A percentile compares a stretch with the other conserved stretches of the same genome.
phyloP scores from a whole-genome alignment of 2,329 filamentous ascomycete genomes.

The Rhinocladiella similis region DNA sequence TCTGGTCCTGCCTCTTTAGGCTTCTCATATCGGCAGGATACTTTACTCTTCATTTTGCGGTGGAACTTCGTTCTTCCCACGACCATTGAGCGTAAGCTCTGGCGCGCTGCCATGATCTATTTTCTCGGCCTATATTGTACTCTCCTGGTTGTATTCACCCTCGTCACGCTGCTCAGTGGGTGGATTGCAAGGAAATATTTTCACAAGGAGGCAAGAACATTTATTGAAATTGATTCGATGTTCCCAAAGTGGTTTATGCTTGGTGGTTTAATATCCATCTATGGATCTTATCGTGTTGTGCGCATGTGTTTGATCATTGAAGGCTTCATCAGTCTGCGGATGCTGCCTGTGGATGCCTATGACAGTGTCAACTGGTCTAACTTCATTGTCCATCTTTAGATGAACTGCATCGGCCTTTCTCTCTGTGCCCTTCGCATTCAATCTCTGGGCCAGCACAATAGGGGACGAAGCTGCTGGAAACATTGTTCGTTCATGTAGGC shows the following conservation, averaged over 20 bases:
- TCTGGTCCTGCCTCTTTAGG: too few relatives aligned
- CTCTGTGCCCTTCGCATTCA: too few relatives aligned
- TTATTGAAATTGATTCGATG: constrained; percentile 4
- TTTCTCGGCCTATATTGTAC: not conserved
- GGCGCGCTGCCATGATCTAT: not conserved
- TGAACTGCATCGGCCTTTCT: not conserved
- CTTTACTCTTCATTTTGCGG: constrained; percentile 1
- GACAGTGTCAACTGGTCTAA: constrained; percentile 10
- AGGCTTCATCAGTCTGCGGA: constrained; percentile 8
- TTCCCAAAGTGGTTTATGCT: constrained; percentile 4
- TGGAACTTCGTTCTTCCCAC: constrained; percentile 6
- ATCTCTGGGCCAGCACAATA: too few relatives aligned
- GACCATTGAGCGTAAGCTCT: constrained; percentile 1
- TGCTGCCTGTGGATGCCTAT: constrained; percentile 5
- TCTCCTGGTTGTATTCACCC: not conserved
- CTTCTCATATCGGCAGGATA: too few relatives aligned
- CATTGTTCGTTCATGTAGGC: too few relatives aligned
- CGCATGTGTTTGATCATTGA: constrained; percentile 9
- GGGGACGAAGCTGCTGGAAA: too few relatives aligned
- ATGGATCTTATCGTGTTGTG: constrained; percentile 6
- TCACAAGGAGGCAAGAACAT: constrained; percentile 1
- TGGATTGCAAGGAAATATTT: not conserved
- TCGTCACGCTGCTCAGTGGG: not conserved
- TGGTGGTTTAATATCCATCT: not conserved
- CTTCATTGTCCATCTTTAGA: constrained; percentile 7